Evolutionary conservation across 1,284 basidiomycete genomes (phyloP), one percentile per base, ranked within the genome.

Genomic region (Xerocomus nothofagi): DNA sequence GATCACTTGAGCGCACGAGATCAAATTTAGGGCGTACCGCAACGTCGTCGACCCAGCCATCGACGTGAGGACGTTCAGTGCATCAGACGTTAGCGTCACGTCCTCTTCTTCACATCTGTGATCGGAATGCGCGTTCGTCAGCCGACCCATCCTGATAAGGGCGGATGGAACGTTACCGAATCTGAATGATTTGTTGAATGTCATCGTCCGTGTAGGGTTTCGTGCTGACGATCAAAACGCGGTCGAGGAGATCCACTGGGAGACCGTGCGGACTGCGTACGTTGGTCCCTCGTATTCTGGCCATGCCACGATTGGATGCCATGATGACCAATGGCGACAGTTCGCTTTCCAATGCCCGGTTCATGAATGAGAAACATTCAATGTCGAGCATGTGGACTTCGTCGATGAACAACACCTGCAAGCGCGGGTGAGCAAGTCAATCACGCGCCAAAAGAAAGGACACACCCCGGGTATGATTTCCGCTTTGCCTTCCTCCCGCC

Each of bases 351-450:
- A 99, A 78, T 6, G 96, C 96, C 37, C 96, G 84, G 71, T 99
- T 99, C 55, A 99, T 77, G 80, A 96, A 99, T 8, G 94, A 97
- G 78, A 98, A 98, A 69, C 96, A 99, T 71, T 99, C 96, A 57
- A 99, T 97, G 70, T 99, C 96, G 56, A 99, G 86, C 96, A 99
- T 99, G 77, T 99, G 97, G 15, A 98, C 94, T 72, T 98, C 92
- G 68, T 93, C 91, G 58, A 93, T 93, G 74, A 94, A 93, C 15
- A 94, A 75, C 11, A 93, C 90, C 89, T 92, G 58, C 6, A 20
- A 39, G 15, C 26, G 38, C 17, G 39, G 11, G 53, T 49, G 21
- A 49, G 51, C 31, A 17, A 27, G 9, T 31, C 10, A n/a, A 31
- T 44, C 18, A 14, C 9, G 30, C 21, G 12, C 8, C 12, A 50